A percentile compares a stretch with the other conserved stretches of the same genome.
phyloP scores from a whole-genome alignment of 768 basidiomycete species.

The Cystobasidium ongulense region DNA sequence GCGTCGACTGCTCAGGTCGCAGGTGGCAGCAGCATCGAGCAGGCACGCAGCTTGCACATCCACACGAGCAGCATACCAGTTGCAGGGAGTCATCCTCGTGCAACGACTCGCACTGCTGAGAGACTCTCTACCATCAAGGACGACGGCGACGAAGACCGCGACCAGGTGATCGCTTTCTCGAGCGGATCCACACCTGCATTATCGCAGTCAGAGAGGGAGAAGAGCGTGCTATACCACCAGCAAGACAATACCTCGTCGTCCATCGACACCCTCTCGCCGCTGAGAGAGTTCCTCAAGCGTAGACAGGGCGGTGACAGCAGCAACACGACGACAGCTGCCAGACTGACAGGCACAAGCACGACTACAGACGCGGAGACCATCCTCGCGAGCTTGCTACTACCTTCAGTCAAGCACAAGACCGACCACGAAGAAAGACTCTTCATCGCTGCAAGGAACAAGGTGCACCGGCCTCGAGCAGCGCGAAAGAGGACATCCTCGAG shows the following conservation, averaged over 20 bases:
- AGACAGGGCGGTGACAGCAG: neutral
- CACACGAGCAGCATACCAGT: neutral
- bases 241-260: neutral
- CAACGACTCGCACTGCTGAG: neutral
- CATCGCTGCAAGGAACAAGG: neutral
- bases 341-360: no score
- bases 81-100: neutral
- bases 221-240: neutral
- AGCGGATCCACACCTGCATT: neutral
- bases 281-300: neutral
- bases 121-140: neutral
- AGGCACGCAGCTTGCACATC: neutral
- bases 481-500: neutral
- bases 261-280: neutral
- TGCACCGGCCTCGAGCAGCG: neutral
- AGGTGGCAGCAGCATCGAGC: neutral
- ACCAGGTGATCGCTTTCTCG: neutral
- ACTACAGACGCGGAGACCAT: neutral
- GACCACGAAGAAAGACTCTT: neutral
- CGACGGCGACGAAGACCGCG: neutral
- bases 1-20: no score
- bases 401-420: neutral
- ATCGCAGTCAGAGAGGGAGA: neutral
- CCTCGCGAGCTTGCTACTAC: neutral
- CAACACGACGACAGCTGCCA: neutral